Evolutionary conservation across 192 early-diverging fungal genomes (phyloP).

Genomic region (Umbelopsis ramanniana): DNA sequence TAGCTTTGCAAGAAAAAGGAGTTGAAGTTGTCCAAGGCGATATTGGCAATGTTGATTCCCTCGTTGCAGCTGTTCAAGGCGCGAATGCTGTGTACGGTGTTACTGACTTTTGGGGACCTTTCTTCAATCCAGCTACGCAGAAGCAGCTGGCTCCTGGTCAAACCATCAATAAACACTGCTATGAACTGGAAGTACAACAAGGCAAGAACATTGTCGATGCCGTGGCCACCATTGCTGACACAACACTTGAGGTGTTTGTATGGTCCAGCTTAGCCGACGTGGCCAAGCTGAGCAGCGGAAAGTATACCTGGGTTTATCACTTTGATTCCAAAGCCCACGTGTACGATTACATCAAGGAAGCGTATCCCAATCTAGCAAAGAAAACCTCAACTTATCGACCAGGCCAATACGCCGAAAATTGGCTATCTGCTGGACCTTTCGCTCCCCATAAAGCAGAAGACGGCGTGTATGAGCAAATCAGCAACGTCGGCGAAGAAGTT

Average conservation of each 20-base stretch:
- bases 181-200: background rate
- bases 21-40: constrained; percentile 8
- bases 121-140: background rate
- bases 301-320: background rate
- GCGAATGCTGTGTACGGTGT: background rate
- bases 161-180: too few relatives aligned
- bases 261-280: background rate
- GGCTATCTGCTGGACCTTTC: too few relatives aligned
- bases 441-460: too few relatives aligned
- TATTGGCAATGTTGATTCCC: background rate
- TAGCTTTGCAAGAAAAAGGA: background rate
- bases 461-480: too few relatives aligned
- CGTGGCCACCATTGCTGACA: background rate
- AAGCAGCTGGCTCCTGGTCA: background rate
- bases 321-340: background rate
- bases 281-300: background rate
- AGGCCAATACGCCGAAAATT: too few relatives aligned
- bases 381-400: too few relatives aligned
- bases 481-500: too few relatives aligned
- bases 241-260: background rate
- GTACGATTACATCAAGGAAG: too few relatives aligned
- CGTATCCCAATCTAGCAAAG: too few relatives aligned
- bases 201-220: background rate
- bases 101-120: background rate
- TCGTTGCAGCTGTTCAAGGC: background rate